Evolutionary conservation across 371 early-diverging fungal genomes (phyloP), one percentile per base, ranked within the genome.

Genomic region (Homolaphlyctis polyrhiza): DNA sequence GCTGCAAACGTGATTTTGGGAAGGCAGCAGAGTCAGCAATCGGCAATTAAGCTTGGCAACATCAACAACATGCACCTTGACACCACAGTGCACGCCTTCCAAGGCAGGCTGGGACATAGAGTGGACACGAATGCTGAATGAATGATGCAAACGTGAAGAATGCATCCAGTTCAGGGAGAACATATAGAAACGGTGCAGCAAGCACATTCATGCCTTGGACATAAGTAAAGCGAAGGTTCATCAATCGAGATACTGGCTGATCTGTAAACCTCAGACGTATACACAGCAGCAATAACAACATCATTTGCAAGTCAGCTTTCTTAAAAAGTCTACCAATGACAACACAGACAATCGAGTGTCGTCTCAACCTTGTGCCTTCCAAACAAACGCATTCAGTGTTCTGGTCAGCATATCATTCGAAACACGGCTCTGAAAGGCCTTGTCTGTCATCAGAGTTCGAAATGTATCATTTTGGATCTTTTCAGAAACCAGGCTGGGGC

Each of bases 171-270:
- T 97, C 97, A 25, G 91, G 85, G 89, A 97, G 87, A 0, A 87
- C 87, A 71, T 87, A 94, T 28, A 95, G 75, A 68, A 97, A 94
- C 6, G 95, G 95, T n/a, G 93, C 95, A 29, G 86, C 85, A 52
- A 96, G 72, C 36, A 92, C 92, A 74, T 95, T 97, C 94, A 95
- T 94, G 48, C 96, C 95, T 72, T 94, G 95, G 23, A 96, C 94
- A 74, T 97, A 97, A 18, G 91, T 82, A 59, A 91, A 87, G 34
- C 77, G 71, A 57, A 78, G 57, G 63, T 75, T 81, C 30, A 76
- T 61, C n/a, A 78, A 68, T 23, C 75, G 57, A 8, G 71, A 71
- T 2, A 70, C 67, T 23, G 77, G 78, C 54, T 70, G 70, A 60
- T 81, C 77, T 74, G 59, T 14, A 33, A 21, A 28, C 16, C n/a